Base-by-base conservation (phyloP, 1,284 basidiomycete genomes). In the Austroboletus niveus region DNA sequence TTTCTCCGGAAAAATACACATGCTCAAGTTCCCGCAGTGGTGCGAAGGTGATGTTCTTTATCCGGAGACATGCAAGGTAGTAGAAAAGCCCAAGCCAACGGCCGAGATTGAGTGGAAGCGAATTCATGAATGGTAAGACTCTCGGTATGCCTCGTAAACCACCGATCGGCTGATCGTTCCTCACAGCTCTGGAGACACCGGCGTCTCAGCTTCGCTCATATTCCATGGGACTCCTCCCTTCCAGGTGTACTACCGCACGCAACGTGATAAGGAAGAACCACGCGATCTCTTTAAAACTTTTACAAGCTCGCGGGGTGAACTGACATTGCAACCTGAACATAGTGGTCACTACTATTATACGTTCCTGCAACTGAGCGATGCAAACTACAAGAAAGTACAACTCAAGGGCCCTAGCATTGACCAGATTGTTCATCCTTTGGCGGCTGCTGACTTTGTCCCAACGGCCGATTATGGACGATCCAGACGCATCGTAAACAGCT, bases 161-260 rank as follows among this genome's bases (percentile, higher is more conserved):
- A 56, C 36, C 6, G 14, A 31, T 48, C 39, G 24, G 35, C 32
- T 54, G 48, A 49, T 50, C 8, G 32, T 35, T 6, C 2, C n/a
- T 60, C 59, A 53, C 55, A 98, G 94, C 67, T 94, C 93, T 34
- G 93, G 94, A 12, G 94, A 98, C 59, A 94, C 92, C 27, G 96
- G 96, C 9, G 89, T 96, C 46, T 88, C 88, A 27, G 92, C 92
- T 6, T 84, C 87, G 12, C 84, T 98, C 42, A 82, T 94, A 45
- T 78, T 98, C 42, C 90, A 88, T 40, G 96, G 96, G 20, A 89
- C 85, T 2, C 89, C 94, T 32, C 96, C 96, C 2, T 98, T 98
- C 79, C 76, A 78, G 44, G 80, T 95, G 7, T 84, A 84, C 66
- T 94, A 94, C 73, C 81, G 77, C 31, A 80, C 85, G 60, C 84